Percentiles rank a stretch among this genome's conserved stretches.
These are phyloP conservation scores for Heterobasidion irregulare DNA, from an alignment of 1,284 basidiomycete species.

Conservation along the genomic window DNA sequence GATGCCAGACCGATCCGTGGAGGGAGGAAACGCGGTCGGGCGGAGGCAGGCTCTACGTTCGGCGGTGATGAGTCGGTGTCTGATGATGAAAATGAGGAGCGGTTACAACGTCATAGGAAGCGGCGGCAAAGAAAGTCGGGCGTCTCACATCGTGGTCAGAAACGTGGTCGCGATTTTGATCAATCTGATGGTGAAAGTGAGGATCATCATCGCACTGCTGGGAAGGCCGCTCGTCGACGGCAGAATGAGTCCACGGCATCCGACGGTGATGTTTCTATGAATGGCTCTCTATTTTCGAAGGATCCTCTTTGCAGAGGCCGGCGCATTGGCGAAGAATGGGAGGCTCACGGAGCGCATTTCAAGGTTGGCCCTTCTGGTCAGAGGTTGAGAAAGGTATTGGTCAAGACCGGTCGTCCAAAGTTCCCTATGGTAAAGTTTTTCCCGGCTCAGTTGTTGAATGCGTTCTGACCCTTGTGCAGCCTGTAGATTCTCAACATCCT, in stretches of 20 bases:
- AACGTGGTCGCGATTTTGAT: slow-evolving; percentile 52
- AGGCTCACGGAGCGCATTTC: slow-evolving; percentile 54
- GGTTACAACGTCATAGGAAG: slow-evolving; percentile 23
- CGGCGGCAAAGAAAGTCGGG: slow-evolving; percentile 41
- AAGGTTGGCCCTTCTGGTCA: slow-evolving; percentile 68
- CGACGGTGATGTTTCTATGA: slow-evolving; percentile 32
- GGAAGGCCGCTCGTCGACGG: slow-evolving; percentile 23
- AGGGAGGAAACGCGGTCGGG: slow-evolving; percentile 69
- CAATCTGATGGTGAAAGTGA: slow-evolving; percentile 42
- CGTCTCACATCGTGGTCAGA: slow-evolving; percentile 41
- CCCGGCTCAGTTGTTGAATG: slow-evolving; percentile 4
- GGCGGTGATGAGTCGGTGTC: slow-evolving; percentile 42
- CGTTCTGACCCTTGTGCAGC: slow-evolving; percentile 30
- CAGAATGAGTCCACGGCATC: slow-evolving; percentile 20
- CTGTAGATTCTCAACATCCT: slow-evolving; percentile 67
- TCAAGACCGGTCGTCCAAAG: slow-evolving; percentile 58
- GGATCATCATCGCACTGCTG: slow-evolving; percentile 21
- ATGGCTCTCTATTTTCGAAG: slow-evolving; percentile 33
- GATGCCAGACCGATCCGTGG: slow-evolving; percentile 28
- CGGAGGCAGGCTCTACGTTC: slow-evolving; percentile 63
- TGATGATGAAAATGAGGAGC: slow-evolving; percentile 19
- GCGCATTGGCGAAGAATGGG: slow-evolving; percentile 68
- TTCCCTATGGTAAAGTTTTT: slow-evolving; percentile 57
- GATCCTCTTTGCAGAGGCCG: slow-evolving; percentile 45
- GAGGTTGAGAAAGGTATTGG: slow-evolving; percentile 53